These are phyloP conservation scores for Aspergillus terreus DNA, from an alignment of 2,329 filamentous ascomycete species.

Conservation along the genomic window DNA sequence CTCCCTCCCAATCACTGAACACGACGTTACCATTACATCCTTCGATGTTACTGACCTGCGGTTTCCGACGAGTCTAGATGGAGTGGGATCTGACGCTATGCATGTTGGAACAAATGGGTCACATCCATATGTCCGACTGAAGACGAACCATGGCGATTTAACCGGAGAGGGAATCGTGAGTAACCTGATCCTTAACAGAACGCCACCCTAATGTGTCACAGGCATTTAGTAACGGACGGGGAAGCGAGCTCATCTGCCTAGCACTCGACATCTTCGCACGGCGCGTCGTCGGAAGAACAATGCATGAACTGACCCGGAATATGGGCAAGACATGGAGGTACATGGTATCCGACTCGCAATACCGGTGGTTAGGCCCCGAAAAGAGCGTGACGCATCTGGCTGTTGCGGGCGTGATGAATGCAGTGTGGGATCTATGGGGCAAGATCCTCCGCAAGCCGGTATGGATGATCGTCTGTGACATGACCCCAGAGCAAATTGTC, in stretches of 20 bases:
- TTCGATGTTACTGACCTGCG: background rate
- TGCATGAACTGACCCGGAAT: conserved; percentile 71
- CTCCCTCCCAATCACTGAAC: background rate
- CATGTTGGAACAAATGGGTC: conserved; percentile 92
- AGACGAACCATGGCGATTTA: conserved; percentile 21
- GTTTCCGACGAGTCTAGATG: conserved; percentile 57
- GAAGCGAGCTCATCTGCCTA: conserved; percentile 86
- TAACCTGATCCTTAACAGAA: background rate
- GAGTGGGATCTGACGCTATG: conserved; percentile 94
- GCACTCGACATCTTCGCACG: conserved; percentile 76
- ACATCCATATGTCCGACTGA: conserved; percentile 62
- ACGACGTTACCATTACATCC: background rate
- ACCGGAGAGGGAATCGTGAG: conserved; percentile 36
- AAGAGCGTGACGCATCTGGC: conserved; percentile 93
- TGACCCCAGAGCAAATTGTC: conserved; percentile 84
- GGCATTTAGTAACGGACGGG: conserved; percentile 57
- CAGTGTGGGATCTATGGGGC: conserved; percentile 93
- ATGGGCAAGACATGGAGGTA: conserved; percentile 89
- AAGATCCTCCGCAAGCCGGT: conserved; percentile 82
- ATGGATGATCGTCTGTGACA: conserved; percentile 85
- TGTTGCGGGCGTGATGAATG: conserved; percentile 83
- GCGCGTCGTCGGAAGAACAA: conserved; percentile 69
- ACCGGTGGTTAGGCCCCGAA: conserved; percentile 91
- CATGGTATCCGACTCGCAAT: conserved; percentile 81
- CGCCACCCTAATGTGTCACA: conserved; percentile 9